Conservation (phyloP, 2,329 filamentous ascomycete species). For the Leptodontidium sp. region DNA sequence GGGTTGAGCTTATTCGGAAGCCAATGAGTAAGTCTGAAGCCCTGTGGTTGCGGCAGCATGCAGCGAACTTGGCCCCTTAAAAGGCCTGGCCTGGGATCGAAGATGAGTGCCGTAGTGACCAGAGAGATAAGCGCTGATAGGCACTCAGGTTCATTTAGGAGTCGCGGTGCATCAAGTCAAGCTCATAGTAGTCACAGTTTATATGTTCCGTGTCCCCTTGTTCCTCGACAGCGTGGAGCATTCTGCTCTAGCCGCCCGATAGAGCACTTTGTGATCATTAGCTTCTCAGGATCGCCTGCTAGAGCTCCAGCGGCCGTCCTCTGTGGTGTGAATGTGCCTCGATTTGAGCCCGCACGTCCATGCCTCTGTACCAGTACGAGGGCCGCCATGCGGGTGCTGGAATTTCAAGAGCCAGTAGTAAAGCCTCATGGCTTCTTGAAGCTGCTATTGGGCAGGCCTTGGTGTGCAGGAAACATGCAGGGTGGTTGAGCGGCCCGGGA, state of each 20-base stretch:
- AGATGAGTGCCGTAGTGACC: slow-evolving; percentile 16
- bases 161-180: not conserved
- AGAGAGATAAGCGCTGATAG: slow-evolving; percentile 33
- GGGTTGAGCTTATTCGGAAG: slow-evolving; percentile 24
- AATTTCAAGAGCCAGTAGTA: slow-evolving; percentile 28
- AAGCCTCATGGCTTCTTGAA: slow-evolving; percentile 9
- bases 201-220: not conserved
- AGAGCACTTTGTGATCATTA: slow-evolving; percentile 20
- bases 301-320: slow-evolving; percentile 10
- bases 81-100: slow-evolving; percentile 30
- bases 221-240: not conserved
- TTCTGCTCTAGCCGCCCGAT: slow-evolving; percentile 28
- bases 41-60: slow-evolving; percentile 26
- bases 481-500: slow-evolving; percentile 27
- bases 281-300: slow-evolving; percentile 13
- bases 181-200: not conserved
- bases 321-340: slow-evolving; percentile 26
- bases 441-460: slow-evolving; percentile 23
- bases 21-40: slow-evolving; percentile 29
- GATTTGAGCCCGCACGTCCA: slow-evolving; percentile 16
- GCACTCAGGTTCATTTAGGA: not conserved
- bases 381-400: slow-evolving; percentile 27
- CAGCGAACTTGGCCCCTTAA: slow-evolving; percentile 33
- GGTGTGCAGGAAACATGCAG: slow-evolving; percentile 25
- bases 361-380: slow-evolving; percentile 18